phyloP scores from a whole-genome alignment of 2,329 filamentous ascomycete species.

The Didymella exigua region DNA sequence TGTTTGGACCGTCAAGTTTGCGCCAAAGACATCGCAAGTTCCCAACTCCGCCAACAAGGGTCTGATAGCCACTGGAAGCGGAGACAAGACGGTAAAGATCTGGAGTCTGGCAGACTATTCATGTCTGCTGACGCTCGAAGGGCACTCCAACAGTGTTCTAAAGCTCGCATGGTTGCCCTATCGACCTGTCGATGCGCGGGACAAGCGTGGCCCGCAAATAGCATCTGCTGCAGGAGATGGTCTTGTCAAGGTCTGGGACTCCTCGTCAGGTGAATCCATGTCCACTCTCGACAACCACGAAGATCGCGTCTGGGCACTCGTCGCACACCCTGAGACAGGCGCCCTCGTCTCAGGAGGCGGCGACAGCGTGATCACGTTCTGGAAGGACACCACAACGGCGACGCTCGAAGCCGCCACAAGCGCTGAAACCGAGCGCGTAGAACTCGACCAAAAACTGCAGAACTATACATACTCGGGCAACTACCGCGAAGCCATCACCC shows the following conservation, averaged over 20 bases:
- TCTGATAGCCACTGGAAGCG: constrained; percentile 85
- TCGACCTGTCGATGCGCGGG: constrained; percentile 44
- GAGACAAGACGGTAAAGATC: constrained; percentile 93
- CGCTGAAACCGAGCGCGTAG: constrained; percentile 78
- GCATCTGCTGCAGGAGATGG: constrained; percentile 92
- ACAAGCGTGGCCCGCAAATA: constrained; percentile 70
- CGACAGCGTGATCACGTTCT: constrained; percentile 93
- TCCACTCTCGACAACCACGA: constrained; percentile 96
- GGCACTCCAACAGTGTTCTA: constrained; percentile 92
- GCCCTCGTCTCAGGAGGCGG: constrained; percentile 87
- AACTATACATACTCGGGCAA: constrained; percentile 89
- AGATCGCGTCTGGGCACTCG: constrained; percentile 91
- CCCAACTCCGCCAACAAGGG: constrained; percentile 70
- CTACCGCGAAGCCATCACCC: constrained; percentile 89
- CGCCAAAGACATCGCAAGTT: constrained; percentile 73
- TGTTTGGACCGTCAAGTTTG: constrained; percentile 94
- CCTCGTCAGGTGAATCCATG: constrained; percentile 80
- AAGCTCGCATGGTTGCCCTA: constrained; percentile 87
- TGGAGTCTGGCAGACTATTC: constrained; percentile 94
- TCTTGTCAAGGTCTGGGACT: constrained; percentile 95
- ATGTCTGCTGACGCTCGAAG: constrained; percentile 92
- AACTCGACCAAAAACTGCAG: constrained; percentile 91
- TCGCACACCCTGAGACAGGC: constrained; percentile 67
- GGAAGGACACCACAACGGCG: constrained; percentile 85
- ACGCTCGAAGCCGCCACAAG: constrained; percentile 77